These are phyloP conservation scores for Ogataea pilisensis DNA, from an alignment of 805 yeast genomes.

Conservation along the genomic window DNA sequence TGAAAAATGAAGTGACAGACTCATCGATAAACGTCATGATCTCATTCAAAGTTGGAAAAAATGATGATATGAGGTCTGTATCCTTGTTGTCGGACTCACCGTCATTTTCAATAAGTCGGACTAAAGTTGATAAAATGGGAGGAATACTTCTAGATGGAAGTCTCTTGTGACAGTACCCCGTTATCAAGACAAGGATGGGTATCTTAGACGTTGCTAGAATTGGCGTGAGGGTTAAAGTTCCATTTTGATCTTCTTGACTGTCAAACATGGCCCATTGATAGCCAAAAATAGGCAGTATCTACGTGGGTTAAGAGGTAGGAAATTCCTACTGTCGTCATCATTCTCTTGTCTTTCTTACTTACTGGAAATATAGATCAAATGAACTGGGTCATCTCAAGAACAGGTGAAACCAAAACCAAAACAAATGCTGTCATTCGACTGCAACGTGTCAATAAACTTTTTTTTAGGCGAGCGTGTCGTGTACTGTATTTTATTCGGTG, in stretches of 20 bases:
- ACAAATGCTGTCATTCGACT: too few species aligned
- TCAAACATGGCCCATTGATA: neutral
- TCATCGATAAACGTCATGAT: conserved; percentile 15
- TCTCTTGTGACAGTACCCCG: conserved; percentile 40
- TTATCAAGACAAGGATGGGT: conserved; percentile 44
- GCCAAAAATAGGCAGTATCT: too few species aligned
- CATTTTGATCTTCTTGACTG: conserved; percentile 4
- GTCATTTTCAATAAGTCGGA: conserved; percentile 36
- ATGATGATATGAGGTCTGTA: conserved; percentile 14
- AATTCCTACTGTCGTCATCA: too few species aligned
- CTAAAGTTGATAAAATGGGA: conserved; percentile 39
- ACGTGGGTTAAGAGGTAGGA: too few species aligned
- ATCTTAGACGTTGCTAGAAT: conserved; percentile 52
- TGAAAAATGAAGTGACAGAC: conserved; percentile 9
- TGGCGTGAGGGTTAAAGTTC: conserved; percentile 30
- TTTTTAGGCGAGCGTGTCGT: too few species aligned
- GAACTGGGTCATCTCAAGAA: too few species aligned
- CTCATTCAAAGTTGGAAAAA: conserved; percentile 25
- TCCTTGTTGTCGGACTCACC: conserved; percentile 7
- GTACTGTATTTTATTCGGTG: too few species aligned
- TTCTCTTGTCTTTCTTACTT: too few species aligned
- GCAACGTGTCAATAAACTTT: too few species aligned
- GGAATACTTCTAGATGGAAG: conserved; percentile 37
- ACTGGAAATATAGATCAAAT: too few species aligned
- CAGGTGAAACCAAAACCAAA: too few species aligned